Evolutionary conservation across 2,329 filamentous ascomycete species (phyloP).

Genomic region (Ascochyta rabiei): DNA sequence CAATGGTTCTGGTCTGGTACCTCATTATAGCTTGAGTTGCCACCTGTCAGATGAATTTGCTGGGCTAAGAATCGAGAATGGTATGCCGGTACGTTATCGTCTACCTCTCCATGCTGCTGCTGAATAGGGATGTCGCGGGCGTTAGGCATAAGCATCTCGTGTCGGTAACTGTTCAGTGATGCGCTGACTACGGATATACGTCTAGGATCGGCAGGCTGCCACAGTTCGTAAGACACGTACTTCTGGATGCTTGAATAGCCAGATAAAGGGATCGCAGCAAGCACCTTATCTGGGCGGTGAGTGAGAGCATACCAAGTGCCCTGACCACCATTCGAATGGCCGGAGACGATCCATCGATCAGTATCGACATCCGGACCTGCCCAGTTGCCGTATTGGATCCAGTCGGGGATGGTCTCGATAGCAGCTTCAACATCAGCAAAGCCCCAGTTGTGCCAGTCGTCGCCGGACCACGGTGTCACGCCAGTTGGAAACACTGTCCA

Average conservation of each 20-base stretch:
- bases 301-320: constrained; percentile 63
- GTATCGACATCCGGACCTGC: constrained; percentile 53
- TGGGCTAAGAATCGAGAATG: constrained; percentile 62
- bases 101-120: constrained; percentile 62
- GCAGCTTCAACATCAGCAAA: constrained; percentile 62
- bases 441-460: constrained; percentile 68
- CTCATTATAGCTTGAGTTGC: constrained; percentile 57
- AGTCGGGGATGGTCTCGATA: constrained; percentile 55
- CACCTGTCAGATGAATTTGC: constrained; percentile 52
- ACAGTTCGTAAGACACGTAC: constrained; percentile 64
- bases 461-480: constrained; percentile 64
- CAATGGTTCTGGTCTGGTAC: constrained; percentile 58
- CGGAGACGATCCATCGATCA: constrained; percentile 59
- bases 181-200: constrained; percentile 56
- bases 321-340: constrained; percentile 67
- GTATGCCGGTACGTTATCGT: constrained; percentile 65
- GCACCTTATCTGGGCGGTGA: constrained; percentile 62
- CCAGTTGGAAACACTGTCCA: constrained; percentile 64
- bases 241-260: constrained; percentile 65
- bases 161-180: constrained; percentile 59
- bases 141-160: constrained; percentile 62
- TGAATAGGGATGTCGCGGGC: constrained; percentile 59
- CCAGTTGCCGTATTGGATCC: constrained; percentile 59
- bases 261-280: constrained; percentile 63
- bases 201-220: constrained; percentile 60